Base-by-base conservation (phyloP, 2,329 filamentous ascomycete genomes). In the Bipolaris cookei region DNA sequence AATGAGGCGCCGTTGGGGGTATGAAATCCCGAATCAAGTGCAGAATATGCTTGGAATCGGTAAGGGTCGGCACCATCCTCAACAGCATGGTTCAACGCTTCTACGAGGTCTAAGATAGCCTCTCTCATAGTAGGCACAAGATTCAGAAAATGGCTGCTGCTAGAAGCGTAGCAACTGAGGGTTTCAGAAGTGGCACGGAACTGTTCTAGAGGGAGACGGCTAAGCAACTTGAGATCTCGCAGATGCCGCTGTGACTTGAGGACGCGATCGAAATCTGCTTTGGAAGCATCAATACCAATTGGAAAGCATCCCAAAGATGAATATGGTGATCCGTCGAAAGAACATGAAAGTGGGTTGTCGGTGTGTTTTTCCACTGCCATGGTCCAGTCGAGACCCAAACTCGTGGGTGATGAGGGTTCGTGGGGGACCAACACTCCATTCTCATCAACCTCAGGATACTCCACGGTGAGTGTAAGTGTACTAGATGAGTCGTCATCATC, bases 21-120 rank as follows among this genome's bases (percentile, higher is more conserved):
- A 38, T 73, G 73, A 23, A 76, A 76, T 0, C 74, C 74, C n/a
- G 74, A 77, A 51, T 76, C 73, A n/a, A 77, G 70, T 16, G 72
- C 72, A 49, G 58, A 56, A 39, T 67, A 75, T 13, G 75, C 70
- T 37, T 72, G 69, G 2, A 76, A 45, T 38, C 72, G 67, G 25
- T 73, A 68, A 4, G 55, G 56, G 45, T 73, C 70, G 30, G 74
- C 67, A 1, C 51, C 57, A 35, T 75, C 71, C 42, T 74, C 68
- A 13, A 61, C 68, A 3, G 63, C 58, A 2, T 55, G 55, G 2
- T 44, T n/a, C 6, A 76, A 58, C 6, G 58, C 58, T 7, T 71
- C 64, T 7, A 60, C 66, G 16, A 76, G 62, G 8, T 45, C 58
- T 11, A 58, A 44, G 2, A 75, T 65, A 2, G 68, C 66, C 16